phyloP scores from a whole-genome alignment of 176 grass and related monocot genomes.

The Olyra latifolia region DNA sequence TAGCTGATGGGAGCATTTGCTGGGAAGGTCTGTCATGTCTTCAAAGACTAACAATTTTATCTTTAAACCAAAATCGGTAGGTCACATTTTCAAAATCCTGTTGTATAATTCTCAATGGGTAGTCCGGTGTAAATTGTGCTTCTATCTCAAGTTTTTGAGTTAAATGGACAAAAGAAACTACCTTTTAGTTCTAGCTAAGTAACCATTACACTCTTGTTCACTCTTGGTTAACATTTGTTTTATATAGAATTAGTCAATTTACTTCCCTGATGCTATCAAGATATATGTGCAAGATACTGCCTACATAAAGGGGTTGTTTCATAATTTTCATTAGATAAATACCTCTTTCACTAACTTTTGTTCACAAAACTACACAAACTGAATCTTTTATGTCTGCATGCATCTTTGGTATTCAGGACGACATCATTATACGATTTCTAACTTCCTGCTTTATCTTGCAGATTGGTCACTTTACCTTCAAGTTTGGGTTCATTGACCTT shows the following conservation, averaged over 20 bases:
- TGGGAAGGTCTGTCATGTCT: constrained; percentile 85
- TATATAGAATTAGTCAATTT: not conserved
- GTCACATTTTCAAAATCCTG: not conserved
- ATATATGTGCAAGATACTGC: not conserved
- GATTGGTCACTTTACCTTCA: constrained; percentile 71
- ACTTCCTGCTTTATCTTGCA: constrained; percentile 44
- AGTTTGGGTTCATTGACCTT: constrained; percentile 61
- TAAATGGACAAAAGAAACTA: not conserved
- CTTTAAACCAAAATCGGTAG: constrained; percentile 75
- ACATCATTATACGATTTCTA: constrained; percentile 9
- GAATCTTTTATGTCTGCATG: constrained; percentile 1
- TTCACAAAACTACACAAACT: not conserved
- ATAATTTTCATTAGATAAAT: not conserved
- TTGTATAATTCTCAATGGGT: not conserved
- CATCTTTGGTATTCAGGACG: constrained; percentile 23
- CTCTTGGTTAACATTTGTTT: not conserved
- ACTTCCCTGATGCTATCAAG: constrained; percentile 11
- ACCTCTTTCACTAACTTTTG: not conserved
- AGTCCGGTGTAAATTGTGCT: not conserved
- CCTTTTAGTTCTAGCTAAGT: not conserved
- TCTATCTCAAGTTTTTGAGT: constrained; percentile 3
- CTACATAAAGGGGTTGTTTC: not conserved
- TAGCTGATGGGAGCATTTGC: constrained; percentile 68
- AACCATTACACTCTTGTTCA: constrained; percentile 1
- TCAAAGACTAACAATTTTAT: constrained; percentile 60